These are phyloP conservation scores for Yamadazyma mexicana DNA, from an alignment of 1,139 yeast genomes.

Conservation along the genomic window DNA sequence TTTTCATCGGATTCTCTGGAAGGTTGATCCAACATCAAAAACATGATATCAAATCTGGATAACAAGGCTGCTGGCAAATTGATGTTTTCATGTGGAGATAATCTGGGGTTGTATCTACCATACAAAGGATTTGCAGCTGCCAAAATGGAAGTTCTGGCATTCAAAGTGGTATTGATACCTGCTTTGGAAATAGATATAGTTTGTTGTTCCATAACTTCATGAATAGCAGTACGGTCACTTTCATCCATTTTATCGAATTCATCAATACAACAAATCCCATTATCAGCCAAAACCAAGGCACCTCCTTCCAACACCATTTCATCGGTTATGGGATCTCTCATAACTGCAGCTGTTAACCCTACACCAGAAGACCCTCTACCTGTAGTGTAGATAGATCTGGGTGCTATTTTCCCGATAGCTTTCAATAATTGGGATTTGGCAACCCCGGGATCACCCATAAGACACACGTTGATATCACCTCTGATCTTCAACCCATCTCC, in stretches of 20 bases:
- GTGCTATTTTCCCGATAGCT: conserved; percentile 90
- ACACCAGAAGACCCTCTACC: conserved; percentile 99
- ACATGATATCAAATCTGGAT: conserved; percentile 92
- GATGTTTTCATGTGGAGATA: conserved; percentile 93
- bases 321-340: conserved; percentile 98
- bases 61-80: conserved; percentile 95
- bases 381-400: conserved; percentile 96
- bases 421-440: conserved; percentile 96
- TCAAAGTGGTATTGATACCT: conserved; percentile 93
- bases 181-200: conserved; percentile 97
- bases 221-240: conserved; percentile 93
- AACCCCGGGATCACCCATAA: conserved; percentile 99
- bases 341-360: conserved; percentile 98
- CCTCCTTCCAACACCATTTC: conserved; percentile 99
- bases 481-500: conserved; percentile 97
- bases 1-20: conserved; percentile 76
- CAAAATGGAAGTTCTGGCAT: conserved; percentile 91
- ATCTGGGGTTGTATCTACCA: conserved; percentile 88
- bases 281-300: conserved; percentile 94
- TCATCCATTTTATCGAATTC: conserved; percentile 99
- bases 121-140: conserved; percentile 98
- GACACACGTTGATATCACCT: conserved; percentile 94
- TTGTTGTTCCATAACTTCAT: conserved; percentile 99
- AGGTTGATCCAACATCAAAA: conserved; percentile 84
- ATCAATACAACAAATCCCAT: conserved; percentile 98